phyloP scores from a whole-genome alignment of 768 basidiomycete genomes.

The Saitozyma podzolica region DNA sequence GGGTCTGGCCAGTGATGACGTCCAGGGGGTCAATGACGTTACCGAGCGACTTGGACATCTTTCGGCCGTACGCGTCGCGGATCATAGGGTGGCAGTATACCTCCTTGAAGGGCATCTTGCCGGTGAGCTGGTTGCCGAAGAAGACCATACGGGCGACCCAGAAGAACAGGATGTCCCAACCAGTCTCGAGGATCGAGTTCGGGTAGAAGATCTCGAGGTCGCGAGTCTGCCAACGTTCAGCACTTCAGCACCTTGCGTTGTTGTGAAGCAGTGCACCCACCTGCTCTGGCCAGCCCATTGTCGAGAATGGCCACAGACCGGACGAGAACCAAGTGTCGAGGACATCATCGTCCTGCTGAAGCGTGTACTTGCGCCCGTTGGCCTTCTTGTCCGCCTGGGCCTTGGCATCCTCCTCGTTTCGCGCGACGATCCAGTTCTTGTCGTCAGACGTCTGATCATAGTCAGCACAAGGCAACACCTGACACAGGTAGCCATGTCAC shows the following conservation, averaged over 20 bases:
- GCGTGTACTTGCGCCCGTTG: constrained; percentile 64
- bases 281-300: constrained; percentile 95
- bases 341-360: constrained; percentile 95
- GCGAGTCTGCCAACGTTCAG: constrained; percentile 59
- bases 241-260: not conserved
- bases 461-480: constrained; percentile 45
- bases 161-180: constrained; percentile 99
- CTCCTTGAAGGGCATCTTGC: constrained; percentile 87
- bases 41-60: constrained; percentile 97
- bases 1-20: constrained; percentile 78
- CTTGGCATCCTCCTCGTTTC: constrained; percentile 74
- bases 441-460: constrained; percentile 63
- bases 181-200: constrained; percentile 86
- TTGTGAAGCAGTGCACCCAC: constrained; percentile 53
- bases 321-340: constrained; percentile 99
- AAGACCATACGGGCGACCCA: constrained; percentile 99
- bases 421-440: constrained; percentile 87
- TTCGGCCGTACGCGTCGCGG: constrained; percentile 95
- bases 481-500: constrained; percentile 14
- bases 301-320: constrained; percentile 95
- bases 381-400: constrained; percentile 69
- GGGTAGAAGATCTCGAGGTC: constrained; percentile 86
- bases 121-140: constrained; percentile 85
- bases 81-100: constrained; percentile 99
- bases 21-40: constrained; percentile 98